These are phyloP conservation scores for Aphanomyces invadans DNA, from an alignment of 352 stramenopile species.

Conservation along the genomic window DNA sequence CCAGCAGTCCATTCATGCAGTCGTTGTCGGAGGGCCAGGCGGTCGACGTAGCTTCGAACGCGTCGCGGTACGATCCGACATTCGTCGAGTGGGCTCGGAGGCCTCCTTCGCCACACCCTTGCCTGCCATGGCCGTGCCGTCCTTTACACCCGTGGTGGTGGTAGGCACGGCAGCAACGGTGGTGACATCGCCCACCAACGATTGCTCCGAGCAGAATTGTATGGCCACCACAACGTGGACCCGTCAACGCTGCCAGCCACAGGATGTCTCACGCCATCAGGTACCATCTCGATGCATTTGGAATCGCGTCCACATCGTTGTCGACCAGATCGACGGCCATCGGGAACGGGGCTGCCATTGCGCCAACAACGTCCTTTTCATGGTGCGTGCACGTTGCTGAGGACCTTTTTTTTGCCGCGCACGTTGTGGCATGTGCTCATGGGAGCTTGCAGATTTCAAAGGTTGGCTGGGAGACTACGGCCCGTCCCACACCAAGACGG, in stretches of 20 bases:
- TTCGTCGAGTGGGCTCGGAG: slow-evolving; percentile 1
- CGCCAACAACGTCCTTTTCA: no score
- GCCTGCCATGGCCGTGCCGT: no score
- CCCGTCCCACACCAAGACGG: slow-evolving; percentile 59
- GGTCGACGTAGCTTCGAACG: neutral
- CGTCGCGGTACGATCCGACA: neutral
- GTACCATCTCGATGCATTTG: no score
- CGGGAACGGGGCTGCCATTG: no score
- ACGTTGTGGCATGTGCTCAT: neutral
- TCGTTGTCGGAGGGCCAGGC: slow-evolving; percentile 33
- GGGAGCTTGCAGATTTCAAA: slow-evolving; percentile 45
- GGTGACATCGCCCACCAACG: neutral
- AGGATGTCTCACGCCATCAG: neutral
- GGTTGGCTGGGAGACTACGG: slow-evolving; percentile 72
- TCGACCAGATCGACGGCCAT: no score
- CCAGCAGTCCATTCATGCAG: slow-evolving; percentile 66
- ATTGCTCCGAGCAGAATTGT: neutral
- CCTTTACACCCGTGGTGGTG: no score
- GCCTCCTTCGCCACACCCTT: no score
- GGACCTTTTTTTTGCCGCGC: no score
- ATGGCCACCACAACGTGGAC: neutral
- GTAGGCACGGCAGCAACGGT: no score
- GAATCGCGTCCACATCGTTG: no score
- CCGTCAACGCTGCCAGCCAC: neutral
- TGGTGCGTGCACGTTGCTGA: neutral